Evolutionary conservation across 768 basidiomycete genomes (phyloP).

Genomic region (Hygrophoropsis aurantiaca): DNA sequence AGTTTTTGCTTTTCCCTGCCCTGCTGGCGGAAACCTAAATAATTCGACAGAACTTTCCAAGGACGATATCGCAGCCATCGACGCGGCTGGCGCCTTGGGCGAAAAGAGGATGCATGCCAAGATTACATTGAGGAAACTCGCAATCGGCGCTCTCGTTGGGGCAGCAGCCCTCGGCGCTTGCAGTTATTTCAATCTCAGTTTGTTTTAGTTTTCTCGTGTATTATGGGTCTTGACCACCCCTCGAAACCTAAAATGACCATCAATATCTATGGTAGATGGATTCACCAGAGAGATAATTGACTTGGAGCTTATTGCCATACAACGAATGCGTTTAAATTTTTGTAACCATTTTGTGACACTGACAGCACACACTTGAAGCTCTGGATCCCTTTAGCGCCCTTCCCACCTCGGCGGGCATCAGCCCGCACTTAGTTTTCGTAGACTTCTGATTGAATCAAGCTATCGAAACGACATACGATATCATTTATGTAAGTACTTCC

Average conservation of each 20-base stretch:
- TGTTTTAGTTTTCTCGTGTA: slow-evolving; percentile 5
- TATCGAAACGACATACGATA: no score
- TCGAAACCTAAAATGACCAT: not conserved
- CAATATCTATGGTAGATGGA: not conserved
- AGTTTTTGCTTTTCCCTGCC: slow-evolving; percentile 9
- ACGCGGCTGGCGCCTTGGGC: slow-evolving; percentile 52
- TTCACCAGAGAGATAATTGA: not conserved
- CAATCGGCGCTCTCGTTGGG: slow-evolving; percentile 5
- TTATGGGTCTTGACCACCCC: no score
- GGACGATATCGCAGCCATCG: slow-evolving; percentile 63
- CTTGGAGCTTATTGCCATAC: no score
- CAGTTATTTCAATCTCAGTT: slow-evolving; percentile 8
- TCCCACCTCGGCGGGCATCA: no score
- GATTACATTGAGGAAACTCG: slow-evolving; percentile 4
- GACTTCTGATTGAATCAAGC: no score
- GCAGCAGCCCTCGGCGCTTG: slow-evolving; percentile 7
- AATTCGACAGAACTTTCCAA: slow-evolving; percentile 48
- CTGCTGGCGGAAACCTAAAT: not conserved
- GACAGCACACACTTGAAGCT: no score
- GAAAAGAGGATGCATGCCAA: slow-evolving; percentile 7
- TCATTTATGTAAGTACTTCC: no score
- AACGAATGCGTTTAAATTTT: no score
- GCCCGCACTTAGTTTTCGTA: no score
- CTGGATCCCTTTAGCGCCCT: no score
- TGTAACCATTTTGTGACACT: no score